These are phyloP conservation scores for Scytalidium lignicola DNA, from an alignment of 2,329 filamentous ascomycete genomes.

Conservation along the genomic window DNA sequence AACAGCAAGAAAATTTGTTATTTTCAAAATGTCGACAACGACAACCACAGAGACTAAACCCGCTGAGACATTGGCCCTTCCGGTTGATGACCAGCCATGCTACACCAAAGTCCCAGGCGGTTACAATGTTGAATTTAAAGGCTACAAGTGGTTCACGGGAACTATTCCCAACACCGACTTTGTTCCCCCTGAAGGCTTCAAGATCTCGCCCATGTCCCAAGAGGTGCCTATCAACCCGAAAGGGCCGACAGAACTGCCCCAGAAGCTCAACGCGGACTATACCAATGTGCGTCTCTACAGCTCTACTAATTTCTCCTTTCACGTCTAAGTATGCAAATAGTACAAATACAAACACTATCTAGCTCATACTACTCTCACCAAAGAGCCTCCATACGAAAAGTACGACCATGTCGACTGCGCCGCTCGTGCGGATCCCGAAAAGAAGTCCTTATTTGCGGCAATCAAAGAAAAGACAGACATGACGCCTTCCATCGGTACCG, in stretches of 20 bases:
- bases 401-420: slow-evolving; percentile 1
- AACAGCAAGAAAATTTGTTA: background rate
- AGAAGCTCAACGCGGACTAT: background rate
- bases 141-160: background rate
- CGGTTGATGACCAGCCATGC: background rate
- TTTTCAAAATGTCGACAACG: background rate
- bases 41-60: background rate
- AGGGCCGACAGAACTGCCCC: slow-evolving; percentile 1
- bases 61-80: background rate
- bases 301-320: background rate
- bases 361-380: slow-evolving; percentile 1
- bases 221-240: slow-evolving; percentile 1
- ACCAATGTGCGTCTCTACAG: background rate
- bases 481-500: slow-evolving; percentile 29
- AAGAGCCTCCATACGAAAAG: background rate
- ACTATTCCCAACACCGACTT: background rate
- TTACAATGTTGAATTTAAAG: background rate
- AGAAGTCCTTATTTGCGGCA: background rate
- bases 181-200: slow-evolving; percentile 1
- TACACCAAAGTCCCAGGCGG: background rate
- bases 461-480: slow-evolving; percentile 31
- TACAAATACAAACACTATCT: slow-evolving; percentile 1
- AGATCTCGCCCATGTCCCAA: background rate
- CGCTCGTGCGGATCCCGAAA: background rate
- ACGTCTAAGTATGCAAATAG: background rate